Evolutionary conservation across 148 eudicot species (phyloP).

Genomic region (Silene conica): DNA sequence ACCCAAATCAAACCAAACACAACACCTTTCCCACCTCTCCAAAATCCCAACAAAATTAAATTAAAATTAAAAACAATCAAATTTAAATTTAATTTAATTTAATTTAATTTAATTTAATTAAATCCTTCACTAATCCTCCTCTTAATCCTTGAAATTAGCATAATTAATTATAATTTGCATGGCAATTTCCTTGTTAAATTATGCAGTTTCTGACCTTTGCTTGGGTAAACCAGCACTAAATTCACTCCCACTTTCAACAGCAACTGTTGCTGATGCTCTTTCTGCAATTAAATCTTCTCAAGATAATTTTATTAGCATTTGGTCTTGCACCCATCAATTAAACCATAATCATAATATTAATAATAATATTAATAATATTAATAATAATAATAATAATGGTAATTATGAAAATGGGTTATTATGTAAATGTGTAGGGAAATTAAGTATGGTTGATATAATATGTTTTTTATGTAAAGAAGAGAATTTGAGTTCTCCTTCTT

Average conservation of each 20-base stretch:
- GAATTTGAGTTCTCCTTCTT: constrained; percentile 41
- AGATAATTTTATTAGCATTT: constrained; percentile 55
- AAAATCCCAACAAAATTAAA: background rate
- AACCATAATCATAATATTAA: background rate
- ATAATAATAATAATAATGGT: background rate
- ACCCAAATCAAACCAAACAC: constrained; percentile 4
- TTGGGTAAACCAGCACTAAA: constrained; percentile 84
- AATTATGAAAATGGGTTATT: background rate
- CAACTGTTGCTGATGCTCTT: constrained; percentile 60
- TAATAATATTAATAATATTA: background rate
- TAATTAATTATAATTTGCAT: constrained; percentile 33
- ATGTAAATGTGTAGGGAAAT: constrained; percentile 64
- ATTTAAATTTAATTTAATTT: too few species aligned
- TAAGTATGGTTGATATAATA: constrained; percentile 70
- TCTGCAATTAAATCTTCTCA: constrained; percentile 49
- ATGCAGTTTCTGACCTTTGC: constrained; percentile 75
- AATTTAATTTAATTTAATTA: background rate
- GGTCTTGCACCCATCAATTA: constrained; percentile 29
- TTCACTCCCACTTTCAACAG: constrained; percentile 39
- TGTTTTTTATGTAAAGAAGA: constrained; percentile 55
- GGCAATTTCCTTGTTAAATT: constrained; percentile 64
- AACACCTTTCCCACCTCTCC: background rate
- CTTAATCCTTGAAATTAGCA: constrained; percentile 5
- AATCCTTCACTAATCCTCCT: background rate
- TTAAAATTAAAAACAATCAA: too few species aligned